phyloP scores from a whole-genome alignment of 2,329 filamentous ascomycete species.

The Penicillium sp. region DNA sequence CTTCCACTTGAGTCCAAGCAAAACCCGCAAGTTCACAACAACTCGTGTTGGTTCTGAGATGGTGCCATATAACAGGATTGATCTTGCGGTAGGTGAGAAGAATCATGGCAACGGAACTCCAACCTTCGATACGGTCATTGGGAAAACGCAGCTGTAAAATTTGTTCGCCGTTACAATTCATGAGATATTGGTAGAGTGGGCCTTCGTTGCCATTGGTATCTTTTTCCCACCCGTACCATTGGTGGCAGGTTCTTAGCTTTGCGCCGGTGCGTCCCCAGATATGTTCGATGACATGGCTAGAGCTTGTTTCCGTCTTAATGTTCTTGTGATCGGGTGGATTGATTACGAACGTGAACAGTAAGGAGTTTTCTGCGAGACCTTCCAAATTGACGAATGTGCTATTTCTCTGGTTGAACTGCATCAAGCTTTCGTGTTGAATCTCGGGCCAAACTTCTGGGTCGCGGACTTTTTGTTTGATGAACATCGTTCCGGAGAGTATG shows the following conservation, averaged over 20 bases:
- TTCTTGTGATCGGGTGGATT: neutral
- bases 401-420: slow-evolving; percentile 19
- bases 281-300: neutral
- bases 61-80: slow-evolving; percentile 20
- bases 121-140: slow-evolving; percentile 20
- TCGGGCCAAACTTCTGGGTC: slow-evolving; percentile 9
- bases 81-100: slow-evolving; percentile 28
- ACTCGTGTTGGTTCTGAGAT: slow-evolving; percentile 19
- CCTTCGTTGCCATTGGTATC: slow-evolving; percentile 8
- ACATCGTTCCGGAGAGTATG: slow-evolving; percentile 18
- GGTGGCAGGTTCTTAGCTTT: slow-evolving; percentile 21
- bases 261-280: neutral
- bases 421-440: slow-evolving; percentile 1
- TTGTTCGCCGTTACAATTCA: slow-evolving; percentile 16
- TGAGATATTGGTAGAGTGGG: slow-evolving; percentile 23
- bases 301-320: slow-evolving; percentile 9
- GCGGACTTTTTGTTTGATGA: slow-evolving; percentile 22
- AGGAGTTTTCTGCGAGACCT: slow-evolving; percentile 29
- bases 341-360: slow-evolving; percentile 26
- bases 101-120: slow-evolving; percentile 32
- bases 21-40: slow-evolving; percentile 22
- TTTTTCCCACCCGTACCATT: neutral
- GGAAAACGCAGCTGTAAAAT: slow-evolving; percentile 27
- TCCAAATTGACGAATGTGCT: slow-evolving; percentile 29
- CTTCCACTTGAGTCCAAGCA: slow-evolving; percentile 17